phyloP scores from a whole-genome alignment of 2,329 filamentous ascomycete species.

The Zymoseptoria passerinii region DNA sequence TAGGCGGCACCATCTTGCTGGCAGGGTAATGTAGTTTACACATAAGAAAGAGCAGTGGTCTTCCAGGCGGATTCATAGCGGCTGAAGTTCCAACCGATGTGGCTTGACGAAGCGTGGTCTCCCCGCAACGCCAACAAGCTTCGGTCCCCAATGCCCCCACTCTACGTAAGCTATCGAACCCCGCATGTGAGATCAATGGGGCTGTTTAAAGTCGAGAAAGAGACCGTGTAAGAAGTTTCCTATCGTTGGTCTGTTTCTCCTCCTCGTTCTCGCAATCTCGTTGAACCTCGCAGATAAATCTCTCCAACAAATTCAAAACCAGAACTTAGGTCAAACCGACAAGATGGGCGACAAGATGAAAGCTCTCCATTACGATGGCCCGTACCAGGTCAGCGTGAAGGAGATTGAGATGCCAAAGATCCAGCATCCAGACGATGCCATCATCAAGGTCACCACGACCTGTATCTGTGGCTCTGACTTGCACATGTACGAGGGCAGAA shows the following conservation, averaged over 20 bases:
- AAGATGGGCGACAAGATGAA: slow-evolving; percentile 41
- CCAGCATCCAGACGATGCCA: slow-evolving; percentile 56
- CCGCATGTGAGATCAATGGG: not conserved
- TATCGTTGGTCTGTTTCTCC: not conserved
- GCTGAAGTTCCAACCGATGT: not conserved
- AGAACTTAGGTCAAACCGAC: not conserved
- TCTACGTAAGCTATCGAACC: slow-evolving; percentile 1
- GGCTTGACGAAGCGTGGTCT: not conserved
- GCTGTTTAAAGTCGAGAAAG: not conserved
- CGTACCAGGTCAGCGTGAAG: slow-evolving; percentile 51
- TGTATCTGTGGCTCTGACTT: slow-evolving; percentile 31
- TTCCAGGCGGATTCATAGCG: not conserved
- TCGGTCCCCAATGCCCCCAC: not conserved
- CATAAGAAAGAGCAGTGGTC: not conserved
- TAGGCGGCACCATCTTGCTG: not conserved
- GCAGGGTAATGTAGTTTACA: not conserved
- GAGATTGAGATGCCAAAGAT: slow-evolving; percentile 51
- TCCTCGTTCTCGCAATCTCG: not conserved
- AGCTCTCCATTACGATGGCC: slow-evolving; percentile 55
- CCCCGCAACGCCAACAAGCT: slow-evolving; percentile 1
- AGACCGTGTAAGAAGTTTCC: not conserved
- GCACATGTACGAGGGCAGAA: slow-evolving; percentile 53
- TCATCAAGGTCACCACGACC: slow-evolving; percentile 58
- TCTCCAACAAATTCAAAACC: not conserved
- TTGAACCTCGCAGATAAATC: not conserved